Evolutionary conservation across 352 stramenopile species (phyloP).

Genomic region (Pythium aphanidermatum): DNA sequence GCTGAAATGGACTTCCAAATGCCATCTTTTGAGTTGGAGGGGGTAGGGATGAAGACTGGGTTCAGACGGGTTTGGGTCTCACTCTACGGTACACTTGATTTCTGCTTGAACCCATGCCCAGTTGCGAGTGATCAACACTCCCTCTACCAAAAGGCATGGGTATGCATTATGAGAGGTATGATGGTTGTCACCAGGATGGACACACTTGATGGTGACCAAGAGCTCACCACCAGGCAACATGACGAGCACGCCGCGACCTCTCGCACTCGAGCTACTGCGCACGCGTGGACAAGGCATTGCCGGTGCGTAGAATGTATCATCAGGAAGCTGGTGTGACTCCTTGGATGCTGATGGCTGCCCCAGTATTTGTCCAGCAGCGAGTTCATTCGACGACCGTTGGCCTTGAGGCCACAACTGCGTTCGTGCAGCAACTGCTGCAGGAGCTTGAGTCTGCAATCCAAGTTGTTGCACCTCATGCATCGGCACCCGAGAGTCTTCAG

Average conservation of each 20-base stretch:
- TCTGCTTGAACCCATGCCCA: no score
- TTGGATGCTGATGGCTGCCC: background rate
- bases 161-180: constrained; percentile 2
- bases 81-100: no score
- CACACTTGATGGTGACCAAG: constrained; percentile 4
- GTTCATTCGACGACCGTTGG: constrained; percentile 66
- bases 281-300: constrained; percentile 25
- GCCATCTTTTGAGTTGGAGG: no score
- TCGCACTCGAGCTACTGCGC: constrained; percentile 25
- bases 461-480: constrained; percentile 23
- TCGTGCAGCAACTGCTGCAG: constrained; percentile 56
- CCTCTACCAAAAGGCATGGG: no score
- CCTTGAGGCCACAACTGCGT: constrained; percentile 47
- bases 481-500: constrained; percentile 1
- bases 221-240: background rate
- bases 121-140: no score
- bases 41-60: no score
- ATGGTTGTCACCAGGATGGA: constrained; percentile 2
- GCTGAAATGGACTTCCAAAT: no score
- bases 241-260: background rate
- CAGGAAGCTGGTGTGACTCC: background rate
- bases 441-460: constrained; percentile 51
- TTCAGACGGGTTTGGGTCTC: no score
- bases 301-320: constrained; percentile 7
- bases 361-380: constrained; percentile 66